A percentile compares a stretch with the other conserved stretches of the same genome.
Conservation (phyloP, 768 basidiomycete species). For the Phaeotremella skinneri region DNA sequence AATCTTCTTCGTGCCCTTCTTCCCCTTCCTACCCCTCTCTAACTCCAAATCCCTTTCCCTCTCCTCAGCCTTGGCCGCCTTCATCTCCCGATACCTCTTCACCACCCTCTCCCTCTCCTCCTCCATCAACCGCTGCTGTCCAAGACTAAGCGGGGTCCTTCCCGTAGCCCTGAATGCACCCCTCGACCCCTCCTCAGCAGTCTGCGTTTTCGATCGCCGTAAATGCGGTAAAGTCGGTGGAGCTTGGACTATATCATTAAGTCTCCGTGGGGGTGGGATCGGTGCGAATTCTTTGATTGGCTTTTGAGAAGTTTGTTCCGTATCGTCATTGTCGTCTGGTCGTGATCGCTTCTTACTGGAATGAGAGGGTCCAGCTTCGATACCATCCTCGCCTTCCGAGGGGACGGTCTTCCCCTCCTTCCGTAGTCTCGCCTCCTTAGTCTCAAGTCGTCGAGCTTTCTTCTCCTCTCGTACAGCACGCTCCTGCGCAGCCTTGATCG, state of each 20-base stretch:
- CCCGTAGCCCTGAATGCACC: conserved; percentile 23
- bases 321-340: conserved; percentile 9
- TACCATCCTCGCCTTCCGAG: conserved; percentile 11
- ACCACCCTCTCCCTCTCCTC: conserved; percentile 50
- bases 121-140: conserved; percentile 44
- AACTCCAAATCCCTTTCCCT: conserved; percentile 18
- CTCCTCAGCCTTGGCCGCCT: conserved; percentile 36
- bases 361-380: neutral
- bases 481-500: conserved; percentile 29
- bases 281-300: conserved; percentile 32
- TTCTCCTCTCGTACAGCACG: conserved; percentile 26
- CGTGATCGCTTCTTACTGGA: conserved; percentile 16
- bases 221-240: conserved; percentile 45
- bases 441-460: conserved; percentile 23
- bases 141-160: conserved; percentile 38
- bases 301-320: conserved; percentile 11
- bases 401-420: conserved; percentile 29
- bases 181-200: neutral
- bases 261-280: conserved; percentile 21
- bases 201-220: conserved; percentile 13
- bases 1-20: conserved; percentile 6
- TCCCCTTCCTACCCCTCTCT: neutral
- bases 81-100: conserved; percentile 48
- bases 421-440: conserved; percentile 22
- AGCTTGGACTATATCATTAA: conserved; percentile 48